phyloP scores from a whole-genome alignment of 176 grass and related monocot species.

The Aegilops longissima region DNA sequence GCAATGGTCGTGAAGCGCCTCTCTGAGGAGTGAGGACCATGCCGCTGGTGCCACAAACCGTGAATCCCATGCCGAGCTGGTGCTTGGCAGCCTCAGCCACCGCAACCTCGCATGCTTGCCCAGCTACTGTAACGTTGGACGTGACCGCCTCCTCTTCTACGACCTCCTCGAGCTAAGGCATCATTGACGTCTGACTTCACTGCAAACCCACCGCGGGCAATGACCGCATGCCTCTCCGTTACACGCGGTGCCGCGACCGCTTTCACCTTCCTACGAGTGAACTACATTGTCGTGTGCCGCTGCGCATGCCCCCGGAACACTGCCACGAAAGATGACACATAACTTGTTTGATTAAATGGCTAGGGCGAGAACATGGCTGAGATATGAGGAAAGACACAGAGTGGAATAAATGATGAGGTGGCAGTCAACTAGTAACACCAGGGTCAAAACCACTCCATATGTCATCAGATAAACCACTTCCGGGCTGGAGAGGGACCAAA shows the following conservation, averaged over 20 bases:
- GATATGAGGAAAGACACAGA: too few relatives aligned
- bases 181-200: slow-evolving; percentile 76
- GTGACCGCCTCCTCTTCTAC: slow-evolving; percentile 75
- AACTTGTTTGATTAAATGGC: too few relatives aligned
- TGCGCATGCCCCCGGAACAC: too few relatives aligned
- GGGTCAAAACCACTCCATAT: too few relatives aligned
- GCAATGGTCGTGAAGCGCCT: slow-evolving; percentile 66
- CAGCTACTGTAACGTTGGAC: slow-evolving; percentile 57
- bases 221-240: slow-evolving; percentile 30
- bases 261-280: slow-evolving; percentile 43
- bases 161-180: slow-evolving; percentile 71
- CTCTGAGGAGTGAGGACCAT: slow-evolving; percentile 47
- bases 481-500: too few relatives aligned
- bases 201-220: background rate
- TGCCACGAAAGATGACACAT: too few relatives aligned
- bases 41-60: slow-evolving; percentile 48
- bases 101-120: slow-evolving; percentile 62
- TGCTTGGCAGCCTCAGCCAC: slow-evolving; percentile 67
- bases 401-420: too few relatives aligned
- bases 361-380: too few relatives aligned
- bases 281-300: too few relatives aligned
- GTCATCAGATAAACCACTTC: too few relatives aligned
- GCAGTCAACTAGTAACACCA: too few relatives aligned
- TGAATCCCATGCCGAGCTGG: slow-evolving; percentile 78
- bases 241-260: slow-evolving; percentile 50